Evolutionary conservation across 495 filamentous ascomycete species (phyloP).

Genomic region (Xylaria sp.): DNA sequence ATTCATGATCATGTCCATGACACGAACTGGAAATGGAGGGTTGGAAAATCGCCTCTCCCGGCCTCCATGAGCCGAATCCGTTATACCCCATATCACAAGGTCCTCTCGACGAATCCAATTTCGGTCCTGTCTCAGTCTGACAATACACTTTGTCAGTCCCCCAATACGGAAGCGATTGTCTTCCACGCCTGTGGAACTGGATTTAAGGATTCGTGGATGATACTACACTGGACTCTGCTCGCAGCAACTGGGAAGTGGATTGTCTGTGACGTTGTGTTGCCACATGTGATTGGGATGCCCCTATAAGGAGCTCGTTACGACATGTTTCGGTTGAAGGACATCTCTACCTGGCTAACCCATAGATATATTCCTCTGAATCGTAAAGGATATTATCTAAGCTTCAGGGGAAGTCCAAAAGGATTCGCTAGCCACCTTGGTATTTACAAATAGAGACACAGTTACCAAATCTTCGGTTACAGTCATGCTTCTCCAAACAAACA

Average conservation of each 20-base stretch:
- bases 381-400: not conserved
- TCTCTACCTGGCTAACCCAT: not conserved
- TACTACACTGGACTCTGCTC: constrained; percentile 30
- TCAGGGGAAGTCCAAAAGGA: not conserved
- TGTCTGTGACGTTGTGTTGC: constrained; percentile 25
- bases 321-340: not conserved
- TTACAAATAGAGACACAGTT: not conserved
- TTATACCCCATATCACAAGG: not conserved
- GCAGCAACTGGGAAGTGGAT: constrained; percentile 24
- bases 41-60: not conserved
- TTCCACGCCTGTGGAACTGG: constrained; percentile 30
- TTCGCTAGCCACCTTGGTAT: not conserved
- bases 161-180: constrained; percentile 30
- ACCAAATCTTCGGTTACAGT: not conserved
- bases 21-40: not conserved
- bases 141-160: constrained; percentile 9
- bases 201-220: constrained; percentile 31
- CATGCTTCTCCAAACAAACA: not conserved
- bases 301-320: constrained; percentile 20
- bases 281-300: constrained; percentile 21
- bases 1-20: not conserved
- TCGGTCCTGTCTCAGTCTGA: constrained; percentile 23
- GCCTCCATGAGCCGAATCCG: constrained; percentile 3
- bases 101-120: constrained; percentile 24
- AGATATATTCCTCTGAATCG: not conserved